Evolutionary conservation across 2,329 filamentous ascomycete species (phyloP).

Genomic region (Westerdykella aurantiaca): DNA sequence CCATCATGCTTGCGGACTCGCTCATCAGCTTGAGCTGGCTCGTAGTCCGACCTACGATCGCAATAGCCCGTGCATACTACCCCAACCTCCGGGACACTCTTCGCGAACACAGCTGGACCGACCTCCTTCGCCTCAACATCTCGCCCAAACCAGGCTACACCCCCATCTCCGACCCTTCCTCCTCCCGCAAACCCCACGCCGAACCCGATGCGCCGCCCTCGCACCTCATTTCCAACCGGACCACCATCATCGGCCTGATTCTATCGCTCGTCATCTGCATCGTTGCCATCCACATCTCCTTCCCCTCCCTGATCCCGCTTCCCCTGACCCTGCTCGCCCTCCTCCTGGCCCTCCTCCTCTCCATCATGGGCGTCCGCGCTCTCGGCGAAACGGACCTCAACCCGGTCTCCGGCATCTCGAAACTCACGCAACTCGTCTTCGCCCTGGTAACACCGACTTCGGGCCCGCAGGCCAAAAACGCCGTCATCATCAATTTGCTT

Average conservation of each 20-base stretch:
- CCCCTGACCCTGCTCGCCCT: conserved; percentile 81
- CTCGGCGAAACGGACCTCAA: conserved; percentile 85
- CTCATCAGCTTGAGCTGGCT: conserved; percentile 82
- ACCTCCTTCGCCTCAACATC: conserved; percentile 28
- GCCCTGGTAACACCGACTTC: conserved; percentile 71
- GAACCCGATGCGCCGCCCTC: conserved; percentile 72
- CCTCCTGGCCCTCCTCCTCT: conserved; percentile 63
- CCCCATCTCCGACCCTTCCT: conserved; percentile 27
- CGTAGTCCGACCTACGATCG: conserved; percentile 57
- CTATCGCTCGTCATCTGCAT: conserved; percentile 76
- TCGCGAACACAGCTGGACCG: conserved; percentile 32
- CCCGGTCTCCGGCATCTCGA: conserved; percentile 92
- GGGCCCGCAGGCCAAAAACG: conserved; percentile 58
- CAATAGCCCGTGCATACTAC: conserved; percentile 40
- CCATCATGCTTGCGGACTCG: conserved; percentile 94
- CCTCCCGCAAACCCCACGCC: conserved; percentile 29
- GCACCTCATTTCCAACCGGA: conserved; percentile 68
- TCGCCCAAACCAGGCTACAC: conserved; percentile 37
- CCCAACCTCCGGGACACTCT: conserved; percentile 25
- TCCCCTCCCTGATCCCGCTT: conserved; percentile 74
- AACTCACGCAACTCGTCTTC: conserved; percentile 93
- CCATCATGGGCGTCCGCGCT: conserved; percentile 60
- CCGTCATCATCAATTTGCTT: conserved; percentile 90
- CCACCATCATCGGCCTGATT: conserved; percentile 68
- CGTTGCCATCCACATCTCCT: conserved; percentile 72